Base-by-base conservation (phyloP, 2,329 filamentous ascomycete species). In the Alternaria atra region DNA sequence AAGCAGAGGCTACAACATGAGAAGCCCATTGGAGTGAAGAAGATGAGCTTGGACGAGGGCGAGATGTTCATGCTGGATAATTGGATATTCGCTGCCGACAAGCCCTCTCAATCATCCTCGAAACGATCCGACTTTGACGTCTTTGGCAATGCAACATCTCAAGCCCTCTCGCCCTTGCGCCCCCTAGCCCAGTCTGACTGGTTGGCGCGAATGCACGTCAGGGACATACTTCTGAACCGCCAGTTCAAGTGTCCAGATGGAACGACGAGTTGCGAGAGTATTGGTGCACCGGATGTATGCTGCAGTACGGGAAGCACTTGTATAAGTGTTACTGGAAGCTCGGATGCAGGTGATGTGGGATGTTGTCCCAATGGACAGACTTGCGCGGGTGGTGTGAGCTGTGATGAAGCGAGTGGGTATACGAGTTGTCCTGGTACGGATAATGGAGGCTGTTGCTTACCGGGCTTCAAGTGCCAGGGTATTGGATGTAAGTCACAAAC, bases 11-110 rank as follows among this genome's bases (percentile, higher is more conserved):
- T 83, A 54, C 75, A 66, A 43, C 62, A 65, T 68, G 76, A 79
- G 71, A 77, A 68, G 40, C 90, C 90, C 0, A 84, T 86, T 1
- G 91, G 87, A 1, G 83, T 94, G 55, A 87, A 86, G 73, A 93
- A 93, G 74, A 91, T 94, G 86, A 84, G 87, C 47, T 83, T 83
- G 5, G 89, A 93, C 72, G 85, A 87, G 51, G 86, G 86, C 61
- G 90, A 92, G 74, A 95, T 92, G 83, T 90, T 94, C 73, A 87
- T 89, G 67, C 81, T 89, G 57, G 85, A 91, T 44, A 90, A 92
- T 75, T 89, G 81, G 83, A 77, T 81, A 57, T 84, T 84, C 54
- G 80, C 78, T 4, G 72, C 71, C 7, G 71, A 72, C 43, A 29
- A 58, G 13, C 46, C 46, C 5, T 50, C 46, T 25, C 48, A 54